Evolutionary conservation across 257 asterid species (phyloP).

Genomic region (Mitragyna speciosa): DNA sequence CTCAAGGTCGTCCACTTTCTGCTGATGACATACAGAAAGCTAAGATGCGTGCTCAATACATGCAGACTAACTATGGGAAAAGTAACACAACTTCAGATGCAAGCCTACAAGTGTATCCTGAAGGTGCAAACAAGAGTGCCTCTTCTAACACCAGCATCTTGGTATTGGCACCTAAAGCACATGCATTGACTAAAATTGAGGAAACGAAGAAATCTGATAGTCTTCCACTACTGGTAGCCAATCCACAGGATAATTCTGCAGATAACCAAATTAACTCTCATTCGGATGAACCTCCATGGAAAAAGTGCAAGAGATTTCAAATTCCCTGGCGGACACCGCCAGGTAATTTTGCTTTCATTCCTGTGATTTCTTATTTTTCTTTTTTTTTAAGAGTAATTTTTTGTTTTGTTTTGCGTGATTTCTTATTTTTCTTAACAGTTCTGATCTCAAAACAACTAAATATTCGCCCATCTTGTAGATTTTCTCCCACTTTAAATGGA

Average conservation of each 20-base stretch:
- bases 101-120: slow-evolving; percentile 39
- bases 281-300: slow-evolving; percentile 59
- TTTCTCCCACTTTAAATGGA: background rate
- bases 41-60: slow-evolving; percentile 85
- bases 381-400: no score
- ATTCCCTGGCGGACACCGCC: slow-evolving; percentile 78
- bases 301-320: slow-evolving; percentile 62
- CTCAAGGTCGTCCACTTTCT: slow-evolving; percentile 96
- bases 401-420: no score
- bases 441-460: background rate
- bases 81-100: slow-evolving; percentile 39
- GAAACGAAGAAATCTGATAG: slow-evolving; percentile 38
- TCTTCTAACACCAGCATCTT: slow-evolving; percentile 37
- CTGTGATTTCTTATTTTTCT: slow-evolving; percentile 7
- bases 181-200: slow-evolving; percentile 21
- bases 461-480: background rate
- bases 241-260: slow-evolving; percentile 35
- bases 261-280: slow-evolving; percentile 33
- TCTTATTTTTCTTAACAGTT: slow-evolving; percentile 18
- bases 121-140: slow-evolving; percentile 44
- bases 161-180: slow-evolving; percentile 34
- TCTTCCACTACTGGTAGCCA: slow-evolving; percentile 18
- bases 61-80: slow-evolving; percentile 77
- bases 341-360: slow-evolving; percentile 50
- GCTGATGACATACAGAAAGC: slow-evolving; percentile 99